Percentiles rank a stretch among this genome's conserved stretches.
phyloP scores from a whole-genome alignment of 2,329 filamentous ascomycete species.

The Chrysosphaeria jannelii region DNA sequence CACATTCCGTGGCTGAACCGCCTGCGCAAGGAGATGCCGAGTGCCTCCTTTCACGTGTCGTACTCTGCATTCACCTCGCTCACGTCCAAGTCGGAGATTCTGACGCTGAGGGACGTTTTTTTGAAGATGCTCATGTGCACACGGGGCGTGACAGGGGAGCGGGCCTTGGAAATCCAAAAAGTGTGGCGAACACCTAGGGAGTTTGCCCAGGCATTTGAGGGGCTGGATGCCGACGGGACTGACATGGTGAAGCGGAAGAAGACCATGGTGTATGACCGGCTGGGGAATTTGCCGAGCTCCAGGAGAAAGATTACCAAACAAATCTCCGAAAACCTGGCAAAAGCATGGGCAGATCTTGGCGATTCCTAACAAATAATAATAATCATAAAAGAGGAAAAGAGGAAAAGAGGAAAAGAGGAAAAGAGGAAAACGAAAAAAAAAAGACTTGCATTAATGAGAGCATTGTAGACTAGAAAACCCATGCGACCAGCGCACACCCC shows the following conservation, averaged over 20 bases:
- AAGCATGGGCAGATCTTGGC: constrained; percentile 42
- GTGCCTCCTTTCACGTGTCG: constrained; percentile 18
- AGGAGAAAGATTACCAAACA: constrained; percentile 34
- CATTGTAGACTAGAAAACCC: constrained; percentile 19
- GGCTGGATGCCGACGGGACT: constrained; percentile 7
- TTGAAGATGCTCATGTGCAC: constrained; percentile 72
- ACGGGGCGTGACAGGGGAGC: constrained; percentile 43
- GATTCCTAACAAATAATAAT: no score
- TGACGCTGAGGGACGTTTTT: constrained; percentile 45
- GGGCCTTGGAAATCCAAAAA: constrained; percentile 51
- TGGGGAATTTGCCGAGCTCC: constrained; percentile 28
- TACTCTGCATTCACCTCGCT: constrained; percentile 43
- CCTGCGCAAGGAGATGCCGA: constrained; percentile 12
- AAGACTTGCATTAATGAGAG: constrained; percentile 5
- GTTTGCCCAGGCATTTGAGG: constrained; percentile 37
- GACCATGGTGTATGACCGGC: constrained; percentile 25
- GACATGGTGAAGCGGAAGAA: constrained; percentile 22
- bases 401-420: no score
- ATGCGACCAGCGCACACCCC: constrained; percentile 38
- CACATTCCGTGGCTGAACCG: constrained; percentile 33
- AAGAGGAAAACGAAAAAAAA: background rate
- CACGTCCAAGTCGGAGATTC: constrained; percentile 42
- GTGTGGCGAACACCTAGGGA: constrained; percentile 45
- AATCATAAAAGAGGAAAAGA: no score
- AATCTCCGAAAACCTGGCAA: constrained; percentile 38